Percentiles rank a stretch among this genome's conserved stretches.
phyloP scores from a whole-genome alignment of 768 basidiomycete species.

The Serpula lacrymans region DNA sequence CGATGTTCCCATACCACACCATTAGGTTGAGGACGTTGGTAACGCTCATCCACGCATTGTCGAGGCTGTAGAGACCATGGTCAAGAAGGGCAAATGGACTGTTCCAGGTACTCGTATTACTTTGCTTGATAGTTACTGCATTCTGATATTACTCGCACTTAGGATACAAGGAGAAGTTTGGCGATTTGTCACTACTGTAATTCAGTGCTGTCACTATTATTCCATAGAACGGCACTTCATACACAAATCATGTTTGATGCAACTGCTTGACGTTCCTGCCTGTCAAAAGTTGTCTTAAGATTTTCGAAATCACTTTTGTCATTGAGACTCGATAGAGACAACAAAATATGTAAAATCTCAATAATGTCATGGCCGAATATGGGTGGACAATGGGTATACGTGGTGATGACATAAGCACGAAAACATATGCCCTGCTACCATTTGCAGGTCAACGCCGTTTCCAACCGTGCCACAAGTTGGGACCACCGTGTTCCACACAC shows the following conservation, averaged over 20 bases:
- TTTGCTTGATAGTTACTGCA: not conserved
- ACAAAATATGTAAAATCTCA: too few species aligned
- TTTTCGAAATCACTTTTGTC: too few species aligned
- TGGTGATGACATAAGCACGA: too few species aligned
- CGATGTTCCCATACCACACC: too few species aligned
- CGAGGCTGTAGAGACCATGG: slow-evolving; percentile 90
- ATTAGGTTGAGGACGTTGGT: slow-evolving; percentile 87
- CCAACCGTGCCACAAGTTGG: too few species aligned
- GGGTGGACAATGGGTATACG: too few species aligned
- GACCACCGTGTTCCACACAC: too few species aligned
- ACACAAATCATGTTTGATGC: too few species aligned
- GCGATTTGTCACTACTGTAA: slow-evolving; percentile 91
- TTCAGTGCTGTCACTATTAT: slow-evolving; percentile 20
- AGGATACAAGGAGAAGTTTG: slow-evolving; percentile 97
- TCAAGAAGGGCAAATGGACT: slow-evolving; percentile 98
- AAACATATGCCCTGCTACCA: too few species aligned
- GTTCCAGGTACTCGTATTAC: slow-evolving; percentile 68
- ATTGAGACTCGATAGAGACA: too few species aligned
- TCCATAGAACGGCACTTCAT: slow-evolving; percentile 17
- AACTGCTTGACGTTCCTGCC: not conserved
- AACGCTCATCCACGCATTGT: slow-evolving; percentile 89
- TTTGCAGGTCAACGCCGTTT: too few species aligned
- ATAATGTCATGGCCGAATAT: too few species aligned
- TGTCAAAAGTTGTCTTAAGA: not conserved
- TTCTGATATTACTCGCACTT: slow-evolving; percentile 7